These are phyloP conservation scores for Spizellomyces sp. DNA, from an alignment of 192 early-diverging fungal genomes.

Conservation along the genomic window DNA sequence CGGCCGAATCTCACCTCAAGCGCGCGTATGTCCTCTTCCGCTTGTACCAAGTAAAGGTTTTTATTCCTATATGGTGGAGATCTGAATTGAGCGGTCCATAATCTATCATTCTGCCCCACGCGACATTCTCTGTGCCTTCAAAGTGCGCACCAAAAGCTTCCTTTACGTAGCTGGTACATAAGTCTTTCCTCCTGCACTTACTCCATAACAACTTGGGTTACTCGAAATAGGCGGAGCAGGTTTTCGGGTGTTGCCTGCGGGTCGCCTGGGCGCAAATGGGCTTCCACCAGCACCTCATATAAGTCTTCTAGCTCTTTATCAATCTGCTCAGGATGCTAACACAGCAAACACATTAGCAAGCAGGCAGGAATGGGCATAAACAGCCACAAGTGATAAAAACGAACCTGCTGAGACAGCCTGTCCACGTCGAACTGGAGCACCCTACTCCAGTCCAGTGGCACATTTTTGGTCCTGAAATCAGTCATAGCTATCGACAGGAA, in stretches of 20 bases:
- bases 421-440: slow-evolving; percentile 24
- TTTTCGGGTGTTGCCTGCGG: slow-evolving; percentile 40
- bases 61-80: slow-evolving; percentile 44
- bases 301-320: slow-evolving; percentile 38
- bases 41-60: slow-evolving; percentile 43
- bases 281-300: slow-evolving; percentile 32
- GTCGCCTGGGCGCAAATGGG: slow-evolving; percentile 31
- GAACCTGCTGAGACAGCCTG: slow-evolving; percentile 9
- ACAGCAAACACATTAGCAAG: neutral
- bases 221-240: slow-evolving; percentile 43
- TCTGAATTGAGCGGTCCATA: neutral
- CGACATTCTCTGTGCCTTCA: slow-evolving; percentile 1
- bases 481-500: neutral
- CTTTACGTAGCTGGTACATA: slow-evolving; percentile 1
- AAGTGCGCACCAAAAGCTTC: neutral
- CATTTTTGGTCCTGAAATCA: slow-evolving; percentile 1
- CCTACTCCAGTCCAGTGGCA: slow-evolving; percentile 22
- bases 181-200: slow-evolving; percentile 20
- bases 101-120: neutral
- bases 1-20: neutral
- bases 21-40: slow-evolving; percentile 38
- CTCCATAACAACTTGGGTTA: slow-evolving; percentile 54
- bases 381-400: neutral
- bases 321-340: slow-evolving; percentile 21
- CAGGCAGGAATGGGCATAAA: neutral